phyloP scores from a whole-genome alignment of 768 basidiomycete species.

The Tricholoma sp. region DNA sequence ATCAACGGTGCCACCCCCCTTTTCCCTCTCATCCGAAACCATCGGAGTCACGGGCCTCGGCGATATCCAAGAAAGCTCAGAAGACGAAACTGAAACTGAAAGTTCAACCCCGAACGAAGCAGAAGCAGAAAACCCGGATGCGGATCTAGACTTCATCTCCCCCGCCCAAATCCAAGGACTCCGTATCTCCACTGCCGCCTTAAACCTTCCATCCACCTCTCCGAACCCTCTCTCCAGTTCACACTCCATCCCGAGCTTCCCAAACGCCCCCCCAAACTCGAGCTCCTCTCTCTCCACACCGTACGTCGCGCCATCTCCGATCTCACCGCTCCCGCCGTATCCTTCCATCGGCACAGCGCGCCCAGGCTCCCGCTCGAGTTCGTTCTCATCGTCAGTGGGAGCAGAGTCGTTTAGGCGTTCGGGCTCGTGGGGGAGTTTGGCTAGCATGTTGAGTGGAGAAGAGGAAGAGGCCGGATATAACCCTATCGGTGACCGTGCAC shows the following conservation, averaged over 20 bases:
- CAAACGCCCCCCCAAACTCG: constrained; percentile 21
- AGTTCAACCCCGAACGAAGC: constrained; percentile 8
- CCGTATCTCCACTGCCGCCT: constrained; percentile 44
- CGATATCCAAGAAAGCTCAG: constrained; percentile 60
- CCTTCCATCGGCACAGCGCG: constrained; percentile 10
- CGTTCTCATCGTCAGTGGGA: constrained; percentile 7
- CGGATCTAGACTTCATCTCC: constrained; percentile 20
- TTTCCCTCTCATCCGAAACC: constrained; percentile 22
- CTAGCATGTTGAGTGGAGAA: constrained; percentile 13
- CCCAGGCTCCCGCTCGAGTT: constrained; percentile 8
- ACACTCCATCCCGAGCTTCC: constrained; percentile 8
- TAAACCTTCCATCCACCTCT: constrained; percentile 16
- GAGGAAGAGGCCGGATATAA: constrained; percentile 35
- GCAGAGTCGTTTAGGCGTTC: constrained; percentile 27
- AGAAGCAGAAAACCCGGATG: constrained; percentile 9
- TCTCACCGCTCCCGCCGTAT: constrained; percentile 23
- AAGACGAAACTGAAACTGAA: constrained; percentile 22
- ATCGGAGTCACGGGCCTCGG: constrained; percentile 32
- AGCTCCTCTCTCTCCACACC: constrained; percentile 3
- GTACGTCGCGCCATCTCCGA: constrained; percentile 17
- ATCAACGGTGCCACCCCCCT: constrained; percentile 34
- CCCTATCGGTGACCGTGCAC: constrained; percentile 55
- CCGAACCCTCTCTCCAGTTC: neutral
- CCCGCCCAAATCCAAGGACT: constrained; percentile 51
- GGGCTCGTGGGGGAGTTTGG: constrained; percentile 19